Evolutionary conservation across 805 yeast species (phyloP), one percentile per base, ranked within the genome.

Genomic region (Candida ipomoeae): DNA sequence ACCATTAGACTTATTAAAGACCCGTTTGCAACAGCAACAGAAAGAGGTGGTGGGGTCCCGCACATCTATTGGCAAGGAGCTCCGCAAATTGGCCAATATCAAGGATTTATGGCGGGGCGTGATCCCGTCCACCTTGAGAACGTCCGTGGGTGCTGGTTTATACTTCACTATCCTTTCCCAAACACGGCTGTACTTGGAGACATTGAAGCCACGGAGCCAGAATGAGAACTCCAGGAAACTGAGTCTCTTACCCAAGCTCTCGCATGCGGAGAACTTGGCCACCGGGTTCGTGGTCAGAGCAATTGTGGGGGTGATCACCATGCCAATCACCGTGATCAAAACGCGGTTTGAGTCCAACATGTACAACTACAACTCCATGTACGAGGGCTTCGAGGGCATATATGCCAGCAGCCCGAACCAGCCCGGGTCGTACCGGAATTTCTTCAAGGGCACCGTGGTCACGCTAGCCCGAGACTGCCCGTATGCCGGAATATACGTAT

Each of bases 401-500:
- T 82, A 77, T 50, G 55, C 47, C 39, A 60, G 58, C 44, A 55
- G 55, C 20, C 48, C 44, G 36, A 32, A 21, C 5, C 81, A 48
- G 81, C 35, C 40, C 5, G 69, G 70, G 5, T 65, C 90, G 0
- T 36, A 83, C 0, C 62, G 66, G 18, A 95, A 96, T 14, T 90
- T 92, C 63, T 90, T 90, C 65, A 78, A 82, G 53, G 99, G 99
- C 0, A 87, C 86, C 59, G 82, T 87, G 1, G 96, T 95, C 2
- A 94, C 99, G 0, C 78, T 85, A 53, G 78, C 88, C 11, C 71
- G 99, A 55, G 99, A 94, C 68, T 95, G 96, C 21, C 99, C 99
- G 0, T 88, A 94, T 65, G 97, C 99, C 6, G 99, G 99, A 0
- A 63, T 94, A 3, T 92, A 94, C 61, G 89, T 94, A 29, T 68